phyloP scores from a whole-genome alignment of 352 stramenopile species.

The Globisporangium uncinulatum region DNA sequence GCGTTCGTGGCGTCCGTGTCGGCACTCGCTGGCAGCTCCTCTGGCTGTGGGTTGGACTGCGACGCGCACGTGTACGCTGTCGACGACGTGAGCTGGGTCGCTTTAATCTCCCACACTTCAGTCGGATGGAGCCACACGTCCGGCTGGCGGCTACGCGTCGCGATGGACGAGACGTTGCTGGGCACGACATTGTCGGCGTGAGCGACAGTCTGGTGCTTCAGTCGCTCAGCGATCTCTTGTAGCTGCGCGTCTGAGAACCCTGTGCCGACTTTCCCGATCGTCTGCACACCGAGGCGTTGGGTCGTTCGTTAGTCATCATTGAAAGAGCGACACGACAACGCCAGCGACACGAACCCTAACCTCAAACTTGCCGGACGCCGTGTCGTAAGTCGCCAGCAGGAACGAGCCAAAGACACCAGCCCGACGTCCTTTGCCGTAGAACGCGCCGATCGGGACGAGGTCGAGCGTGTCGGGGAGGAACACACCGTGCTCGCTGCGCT shows the following conservation, averaged over 20 bases:
- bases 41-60: slow-evolving; percentile 1
- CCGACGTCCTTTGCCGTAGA: slow-evolving; percentile 93
- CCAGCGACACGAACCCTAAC: slow-evolving; percentile 17
- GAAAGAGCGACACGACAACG: neutral
- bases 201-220: slow-evolving; percentile 35
- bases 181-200: slow-evolving; percentile 47
- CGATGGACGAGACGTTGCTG: slow-evolving; percentile 25
- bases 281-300: slow-evolving; percentile 22
- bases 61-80: slow-evolving; percentile 92
- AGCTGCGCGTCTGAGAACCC: slow-evolving; percentile 98
- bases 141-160: slow-evolving; percentile 64
- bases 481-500: slow-evolving; percentile 24
- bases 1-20: neutral
- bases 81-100: slow-evolving; percentile 96
- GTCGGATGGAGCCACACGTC: slow-evolving; percentile 93
- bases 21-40: neutral
- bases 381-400: slow-evolving; percentile 96
- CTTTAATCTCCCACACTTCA: slow-evolving; percentile 99
- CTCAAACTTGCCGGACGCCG: slow-evolving; percentile 93
- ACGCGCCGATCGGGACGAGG: slow-evolving; percentile 98
- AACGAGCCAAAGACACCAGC: slow-evolving; percentile 97
- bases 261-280: slow-evolving; percentile 91
- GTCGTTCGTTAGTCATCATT: no score
- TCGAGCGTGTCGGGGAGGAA: slow-evolving; percentile 92
- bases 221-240: slow-evolving; percentile 44